Evolutionary conservation across 2,329 filamentous ascomycete genomes (phyloP).

Genomic region (Geosmithia putterillii): DNA sequence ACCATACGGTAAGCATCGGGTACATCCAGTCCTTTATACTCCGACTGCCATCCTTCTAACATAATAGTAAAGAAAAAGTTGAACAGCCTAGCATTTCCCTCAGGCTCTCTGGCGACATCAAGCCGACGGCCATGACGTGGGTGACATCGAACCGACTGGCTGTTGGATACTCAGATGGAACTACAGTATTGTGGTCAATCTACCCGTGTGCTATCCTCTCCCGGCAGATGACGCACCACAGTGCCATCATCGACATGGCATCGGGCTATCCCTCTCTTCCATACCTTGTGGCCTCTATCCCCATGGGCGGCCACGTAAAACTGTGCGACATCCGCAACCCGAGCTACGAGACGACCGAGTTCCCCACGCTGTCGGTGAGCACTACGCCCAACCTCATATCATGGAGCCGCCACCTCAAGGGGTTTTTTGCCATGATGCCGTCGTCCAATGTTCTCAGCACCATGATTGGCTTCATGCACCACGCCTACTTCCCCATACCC

Average conservation of each 20-base stretch:
- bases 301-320: conserved; percentile 39
- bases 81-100: conserved; percentile 30
- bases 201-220: conserved; percentile 34
- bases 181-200: conserved; percentile 43
- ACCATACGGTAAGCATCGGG: conserved; percentile 25
- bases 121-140: conserved; percentile 43
- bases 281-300: conserved; percentile 40
- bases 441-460: conserved; percentile 40
- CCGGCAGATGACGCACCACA: conserved; percentile 40
- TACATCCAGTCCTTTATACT: neutral
- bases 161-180: conserved; percentile 44
- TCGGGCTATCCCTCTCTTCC: conserved; percentile 45
- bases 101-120: conserved; percentile 30
- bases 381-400: conserved; percentile 40
- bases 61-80: conserved; percentile 26
- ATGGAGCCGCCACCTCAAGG: conserved; percentile 43
- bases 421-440: conserved; percentile 39
- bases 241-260: conserved; percentile 38
- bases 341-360: conserved; percentile 39
- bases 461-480: conserved; percentile 38
- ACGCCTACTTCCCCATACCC: conserved; percentile 37
- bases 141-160: conserved; percentile 40
- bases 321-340: conserved; percentile 40
- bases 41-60: conserved; percentile 9
- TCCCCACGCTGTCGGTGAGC: conserved; percentile 34